Evolutionary conservation across 257 asterid genomes (phyloP).

Genomic region (Jaltomata sinuosa): DNA sequence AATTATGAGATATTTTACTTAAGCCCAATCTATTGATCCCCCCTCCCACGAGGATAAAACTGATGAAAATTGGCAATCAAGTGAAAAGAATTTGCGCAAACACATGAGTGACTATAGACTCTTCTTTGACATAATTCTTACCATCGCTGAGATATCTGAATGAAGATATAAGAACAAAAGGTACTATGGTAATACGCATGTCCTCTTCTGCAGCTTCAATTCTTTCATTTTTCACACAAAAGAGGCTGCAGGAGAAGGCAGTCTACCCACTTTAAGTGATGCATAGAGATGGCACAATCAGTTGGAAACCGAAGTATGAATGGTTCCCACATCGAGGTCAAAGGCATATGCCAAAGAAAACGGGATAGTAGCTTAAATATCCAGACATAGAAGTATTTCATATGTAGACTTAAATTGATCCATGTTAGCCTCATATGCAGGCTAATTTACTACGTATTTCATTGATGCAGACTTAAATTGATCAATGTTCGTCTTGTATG

Average conservation of each 20-base stretch:
- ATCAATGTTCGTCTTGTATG: not conserved
- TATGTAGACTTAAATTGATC: not conserved
- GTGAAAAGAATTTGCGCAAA: not conserved
- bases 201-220: not conserved
- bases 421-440: not conserved
- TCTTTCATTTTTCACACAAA: not conserved
- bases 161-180: not conserved
- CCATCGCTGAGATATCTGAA: not conserved
- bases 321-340: not conserved
- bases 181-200: not conserved
- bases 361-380: not conserved
- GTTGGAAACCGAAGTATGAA: not conserved
- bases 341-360: not conserved
- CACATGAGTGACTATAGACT: not conserved
- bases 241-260: not conserved
- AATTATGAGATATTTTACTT: not conserved
- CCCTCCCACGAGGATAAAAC: not conserved
- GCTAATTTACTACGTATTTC: not conserved
- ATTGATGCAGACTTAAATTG: too few species aligned
- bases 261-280: not conserved
- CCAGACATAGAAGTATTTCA: not conserved
- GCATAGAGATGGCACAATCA: not conserved
- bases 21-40: not conserved
- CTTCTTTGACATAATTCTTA: not conserved
- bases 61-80: not conserved